Base-by-base conservation (phyloP, 2,329 filamentous ascomycete species). In the Metarhizium brunneum region DNA sequence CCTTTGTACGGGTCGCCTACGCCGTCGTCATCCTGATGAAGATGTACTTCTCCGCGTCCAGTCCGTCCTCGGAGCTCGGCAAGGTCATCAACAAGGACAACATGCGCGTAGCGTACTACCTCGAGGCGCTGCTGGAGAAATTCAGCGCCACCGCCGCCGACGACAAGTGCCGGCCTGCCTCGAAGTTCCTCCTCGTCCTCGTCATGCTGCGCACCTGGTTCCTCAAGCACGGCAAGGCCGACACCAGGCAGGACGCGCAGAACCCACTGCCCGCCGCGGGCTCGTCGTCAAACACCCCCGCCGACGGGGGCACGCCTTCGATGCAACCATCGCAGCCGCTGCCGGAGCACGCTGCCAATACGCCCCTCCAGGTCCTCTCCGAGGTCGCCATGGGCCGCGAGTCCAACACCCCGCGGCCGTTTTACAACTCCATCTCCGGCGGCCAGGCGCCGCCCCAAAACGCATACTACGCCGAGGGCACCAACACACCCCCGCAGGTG, bases 171-270 rank as follows among this genome's bases (percentile, higher is more conserved):
- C 77, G 85, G 1, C 83, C 85, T 0, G 82, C 86, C 0, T 76
- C 78, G 52, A 90, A 89, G 68, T 91, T 91, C 59, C 74, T 87
- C 2, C 76, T 88, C 57, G 84, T 90, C 6, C 71, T 91, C 10
- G 74, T 79, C 52, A 86, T 90, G 83, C 71, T 92, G 30, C 81
- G 82, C 47, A 80, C 77, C 30, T 90, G 87, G 86, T 88, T 87
- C 65, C 68, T 80, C 64, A 74, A 82, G 60, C 76, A 80, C 57
- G 70, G 68, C 53, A 71, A 73, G 56, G 61, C 58, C 14, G 56
- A 47, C 3, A 51, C 55, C 20, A 47, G 7, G 40, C 40, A 47
- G 43, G 43, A 47, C 20, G 45, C 30, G 43, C 51, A 20, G 55
- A 57, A 18, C 40, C 49, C 25, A 55, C 25, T 4, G 25, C 25